These are phyloP conservation scores for Sungouiozyma ichnusensis DNA, from an alignment of 805 yeast species.

Conservation along the genomic window DNA sequence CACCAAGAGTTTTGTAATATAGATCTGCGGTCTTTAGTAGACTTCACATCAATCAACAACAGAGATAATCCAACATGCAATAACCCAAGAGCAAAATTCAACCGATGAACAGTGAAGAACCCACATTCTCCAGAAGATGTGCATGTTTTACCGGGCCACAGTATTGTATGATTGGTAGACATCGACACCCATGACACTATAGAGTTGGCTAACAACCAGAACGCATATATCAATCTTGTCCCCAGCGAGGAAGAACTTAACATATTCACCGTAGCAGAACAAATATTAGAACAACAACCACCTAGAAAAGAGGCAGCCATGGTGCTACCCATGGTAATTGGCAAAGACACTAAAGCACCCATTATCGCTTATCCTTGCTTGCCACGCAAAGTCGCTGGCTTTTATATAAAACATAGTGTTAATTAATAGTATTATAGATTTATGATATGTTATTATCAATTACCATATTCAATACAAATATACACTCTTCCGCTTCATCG, in stretches of 20 bases:
- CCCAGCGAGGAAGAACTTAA: constrained; percentile 63
- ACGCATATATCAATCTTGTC: constrained; percentile 81
- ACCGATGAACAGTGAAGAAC: constrained; percentile 86
- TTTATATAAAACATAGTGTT: too few species aligned
- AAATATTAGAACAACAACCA: constrained; percentile 65
- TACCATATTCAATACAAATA: too few species aligned
- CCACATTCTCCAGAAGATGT: constrained; percentile 81
- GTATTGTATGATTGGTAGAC: constrained; percentile 67
- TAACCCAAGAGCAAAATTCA: constrained; percentile 78
- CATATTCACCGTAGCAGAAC: constrained; percentile 41
- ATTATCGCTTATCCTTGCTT: too few species aligned
- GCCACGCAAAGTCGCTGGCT: too few species aligned
- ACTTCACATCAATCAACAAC: constrained; percentile 60
- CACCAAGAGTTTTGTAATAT: constrained; percentile 87
- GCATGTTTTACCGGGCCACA: constrained; percentile 69
- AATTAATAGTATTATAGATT: too few species aligned
- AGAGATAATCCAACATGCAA: constrained; percentile 65
- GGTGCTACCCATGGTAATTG: constrained; percentile 50
- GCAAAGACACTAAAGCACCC: constrained; percentile 68
- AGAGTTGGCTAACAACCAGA: constrained; percentile 65
- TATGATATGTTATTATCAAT: too few species aligned
- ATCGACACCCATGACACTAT: constrained; percentile 80
- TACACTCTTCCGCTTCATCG: too few species aligned
- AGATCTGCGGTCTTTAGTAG: constrained; percentile 69
- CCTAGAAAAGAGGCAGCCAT: constrained; percentile 70